Evolutionary conservation across 768 basidiomycete species (phyloP), one percentile per base, ranked within the genome.

Genomic region (Lactarius sp.): DNA sequence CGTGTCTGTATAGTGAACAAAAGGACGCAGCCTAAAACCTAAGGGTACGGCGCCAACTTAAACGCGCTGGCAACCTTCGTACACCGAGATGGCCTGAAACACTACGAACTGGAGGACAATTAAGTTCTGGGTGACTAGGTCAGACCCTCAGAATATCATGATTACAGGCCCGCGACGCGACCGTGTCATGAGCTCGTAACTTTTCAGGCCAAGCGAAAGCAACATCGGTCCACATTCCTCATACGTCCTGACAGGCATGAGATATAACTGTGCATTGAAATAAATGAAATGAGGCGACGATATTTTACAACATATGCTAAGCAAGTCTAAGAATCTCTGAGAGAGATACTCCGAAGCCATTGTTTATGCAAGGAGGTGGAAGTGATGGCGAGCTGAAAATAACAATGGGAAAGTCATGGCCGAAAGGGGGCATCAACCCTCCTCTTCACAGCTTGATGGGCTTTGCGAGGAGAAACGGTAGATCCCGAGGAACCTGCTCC

Each of bases 281-380:
- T 55, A 51, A 10, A 50, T 60, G 54, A 42, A 41, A 55, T 37
- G 64, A 52, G 49, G 56, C 34, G 13, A 22, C 22, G 49, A 60
- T 60, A 65, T 20, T 60, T 60, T 65, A 65, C 64, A 65, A 37
- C 49, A 60, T 65, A 56, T 60, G 50, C 52, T 42, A 16, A 55
- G 53, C 22, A 52, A 46, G 34, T 62, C 56, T 62, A 62, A 52
- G 20, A 18, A 44, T 52, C 39, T 54, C 52, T 27, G 54, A 36
- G 39, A 33, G 52, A n/a, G 16, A 42, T 46, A 59, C 42, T 20
- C 31, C 22, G 33, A 9, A 47, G 31, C 9, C n/a, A n/a, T 42
- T 36, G n/a, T 52, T 9, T 31, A 46, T 37, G 50, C 56, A 36
- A 27, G 22, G 27, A 27, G 27, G 27, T 27, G 27, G 27, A 57